These are phyloP conservation scores for Athelia sp. DNA, from an alignment of 1,284 basidiomycete species.

Conservation along the genomic window DNA sequence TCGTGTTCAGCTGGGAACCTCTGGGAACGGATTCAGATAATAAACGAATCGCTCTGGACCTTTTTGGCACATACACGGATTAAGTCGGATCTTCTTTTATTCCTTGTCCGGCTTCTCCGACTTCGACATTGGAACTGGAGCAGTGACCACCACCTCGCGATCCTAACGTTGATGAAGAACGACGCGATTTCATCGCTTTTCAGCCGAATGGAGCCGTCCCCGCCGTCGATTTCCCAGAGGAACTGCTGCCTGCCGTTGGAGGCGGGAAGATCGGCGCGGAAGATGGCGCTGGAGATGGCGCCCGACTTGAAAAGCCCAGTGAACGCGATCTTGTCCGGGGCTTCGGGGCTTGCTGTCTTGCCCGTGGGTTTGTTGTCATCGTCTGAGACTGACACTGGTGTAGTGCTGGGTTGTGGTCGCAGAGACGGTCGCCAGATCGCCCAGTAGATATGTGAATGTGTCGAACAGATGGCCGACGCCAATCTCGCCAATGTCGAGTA, in stretches of 20 bases:
- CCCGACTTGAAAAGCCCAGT: conserved; percentile 23
- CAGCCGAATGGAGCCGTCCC: conserved; percentile 26
- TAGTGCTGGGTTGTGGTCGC: conserved; percentile 21
- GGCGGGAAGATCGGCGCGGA: conserved; percentile 19
- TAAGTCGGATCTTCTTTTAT: too few species aligned
- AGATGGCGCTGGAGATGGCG: conserved; percentile 20
- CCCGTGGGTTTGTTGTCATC: conserved; percentile 19
- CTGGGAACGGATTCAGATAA: too few species aligned
- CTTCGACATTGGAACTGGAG: too few species aligned
- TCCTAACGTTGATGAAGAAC: conserved; percentile 14
- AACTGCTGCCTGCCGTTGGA: conserved; percentile 19
- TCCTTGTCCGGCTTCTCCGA: too few species aligned
- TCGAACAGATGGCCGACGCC: neutral
- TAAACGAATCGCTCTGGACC: too few species aligned
- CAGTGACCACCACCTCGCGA: too few species aligned
- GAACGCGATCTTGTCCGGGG: conserved; percentile 24
- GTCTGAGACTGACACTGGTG: conserved; percentile 21
- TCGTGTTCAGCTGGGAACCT: too few species aligned
- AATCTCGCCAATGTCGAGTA: too few species aligned
- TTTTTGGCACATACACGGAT: too few species aligned
- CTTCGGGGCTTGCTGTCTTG: conserved; percentile 13
- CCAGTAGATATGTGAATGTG: conserved; percentile 15
- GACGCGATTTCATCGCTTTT: conserved; percentile 14
- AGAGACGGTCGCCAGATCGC: conserved; percentile 24
- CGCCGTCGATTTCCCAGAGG: conserved; percentile 32